Evolutionary conservation across 2,329 filamentous ascomycete species (phyloP).

Genomic region (Akanthomyces lecanii): DNA sequence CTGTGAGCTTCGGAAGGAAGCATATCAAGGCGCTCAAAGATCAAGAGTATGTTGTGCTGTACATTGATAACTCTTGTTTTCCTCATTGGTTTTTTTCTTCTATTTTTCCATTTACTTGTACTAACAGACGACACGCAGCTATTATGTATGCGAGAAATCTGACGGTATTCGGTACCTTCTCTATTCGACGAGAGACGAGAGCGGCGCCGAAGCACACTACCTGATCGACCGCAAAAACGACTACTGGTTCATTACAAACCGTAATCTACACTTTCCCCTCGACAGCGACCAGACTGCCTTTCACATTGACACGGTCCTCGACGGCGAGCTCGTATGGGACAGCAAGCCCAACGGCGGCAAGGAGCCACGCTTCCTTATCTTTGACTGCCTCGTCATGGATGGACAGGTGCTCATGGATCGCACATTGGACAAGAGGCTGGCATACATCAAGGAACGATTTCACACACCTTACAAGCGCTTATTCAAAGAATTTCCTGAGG

Average conservation of each 20-base stretch:
- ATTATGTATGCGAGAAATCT: conserved; percentile 98
- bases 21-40: conserved; percentile 79
- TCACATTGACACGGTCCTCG: conserved; percentile 77
- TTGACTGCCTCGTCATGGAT: conserved; percentile 86
- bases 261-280: conserved; percentile 74
- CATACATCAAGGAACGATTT: conserved; percentile 75
- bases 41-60: conserved; percentile 54
- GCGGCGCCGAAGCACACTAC: conserved; percentile 68
- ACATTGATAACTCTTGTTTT: no score
- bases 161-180: conserved; percentile 95
- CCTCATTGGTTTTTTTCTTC: background rate
- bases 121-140: conserved; percentile 40
- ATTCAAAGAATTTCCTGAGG: conserved; percentile 62
- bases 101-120: background rate
- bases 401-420: conserved; percentile 70
- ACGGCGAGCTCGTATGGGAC: conserved; percentile 91
- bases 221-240: conserved; percentile 98
- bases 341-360: conserved; percentile 60
- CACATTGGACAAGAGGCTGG: conserved; percentile 82
- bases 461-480: conserved; percentile 65
- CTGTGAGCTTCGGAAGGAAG: conserved; percentile 80
- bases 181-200: conserved; percentile 69
- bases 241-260: conserved; percentile 76
- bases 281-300: conserved; percentile 61
- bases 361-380: conserved; percentile 82